Evolutionary conservation across 2,329 filamentous ascomycete species (phyloP).

Genomic region (Colletotrichum cuscutae): DNA sequence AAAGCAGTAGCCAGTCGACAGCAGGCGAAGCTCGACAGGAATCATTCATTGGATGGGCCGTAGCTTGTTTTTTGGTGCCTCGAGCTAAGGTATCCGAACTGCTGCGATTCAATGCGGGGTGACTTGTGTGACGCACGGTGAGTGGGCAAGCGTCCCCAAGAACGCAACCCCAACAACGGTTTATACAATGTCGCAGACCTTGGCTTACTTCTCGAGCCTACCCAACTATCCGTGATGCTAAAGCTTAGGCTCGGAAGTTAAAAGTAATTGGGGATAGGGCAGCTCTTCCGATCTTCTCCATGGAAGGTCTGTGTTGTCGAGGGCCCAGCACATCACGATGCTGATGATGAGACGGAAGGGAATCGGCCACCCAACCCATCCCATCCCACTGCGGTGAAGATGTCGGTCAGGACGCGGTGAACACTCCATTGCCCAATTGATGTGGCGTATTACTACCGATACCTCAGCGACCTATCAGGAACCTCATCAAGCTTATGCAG

Average conservation of each 20-base stretch:
- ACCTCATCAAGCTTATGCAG: neutral
- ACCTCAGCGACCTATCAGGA: neutral
- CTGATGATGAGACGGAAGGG: neutral
- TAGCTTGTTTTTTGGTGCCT: neutral
- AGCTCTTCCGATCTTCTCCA: no score
- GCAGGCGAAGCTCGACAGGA: neutral
- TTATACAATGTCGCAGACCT: neutral
- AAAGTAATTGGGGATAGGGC: no score
- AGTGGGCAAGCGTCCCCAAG: neutral
- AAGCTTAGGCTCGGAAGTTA: no score
- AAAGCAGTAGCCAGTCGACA: neutral
- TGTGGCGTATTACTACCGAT: neutral
- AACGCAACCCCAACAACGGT: neutral
- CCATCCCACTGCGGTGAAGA: neutral
- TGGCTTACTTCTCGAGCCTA: neutral
- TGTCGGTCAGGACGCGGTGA: neutral
- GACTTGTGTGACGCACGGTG: neutral
- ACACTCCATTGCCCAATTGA: neutral
- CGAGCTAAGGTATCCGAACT: neutral
- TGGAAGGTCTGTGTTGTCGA: neutral
- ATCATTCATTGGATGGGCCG: conserved; percentile 9
- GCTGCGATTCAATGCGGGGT: conserved; percentile 20
- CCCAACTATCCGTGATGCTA: neutral
- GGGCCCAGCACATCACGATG: neutral
- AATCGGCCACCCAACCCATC: neutral